A percentile compares a stretch with the other conserved stretches of the same genome.
These are phyloP conservation scores for Aspergillus spinulosporus DNA, from an alignment of 2,329 filamentous ascomycete species.

Conservation along the genomic window DNA sequence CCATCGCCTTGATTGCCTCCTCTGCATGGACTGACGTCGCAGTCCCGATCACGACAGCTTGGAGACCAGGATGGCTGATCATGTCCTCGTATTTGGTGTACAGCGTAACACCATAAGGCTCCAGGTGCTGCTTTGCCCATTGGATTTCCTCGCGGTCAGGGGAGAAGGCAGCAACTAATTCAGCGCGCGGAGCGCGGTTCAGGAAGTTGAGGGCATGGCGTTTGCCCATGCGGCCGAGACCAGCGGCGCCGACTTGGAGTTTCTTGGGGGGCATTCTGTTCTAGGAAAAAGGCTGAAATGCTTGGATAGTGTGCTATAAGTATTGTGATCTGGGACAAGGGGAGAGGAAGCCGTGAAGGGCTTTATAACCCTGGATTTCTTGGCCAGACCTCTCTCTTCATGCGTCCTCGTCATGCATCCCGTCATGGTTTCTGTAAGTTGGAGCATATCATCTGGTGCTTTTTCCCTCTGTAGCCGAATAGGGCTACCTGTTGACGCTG, in stretches of 20 bases:
- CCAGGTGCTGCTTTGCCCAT: constrained; percentile 54
- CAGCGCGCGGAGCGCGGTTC: constrained; percentile 49
- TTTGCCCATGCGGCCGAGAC: constrained; percentile 54
- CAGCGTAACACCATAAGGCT: constrained; percentile 53
- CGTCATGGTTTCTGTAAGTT: background rate
- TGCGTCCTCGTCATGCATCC: no score
- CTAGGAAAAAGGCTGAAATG: background rate
- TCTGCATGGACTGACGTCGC: constrained; percentile 59
- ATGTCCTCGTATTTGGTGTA: constrained; percentile 59
- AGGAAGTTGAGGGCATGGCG: constrained; percentile 53
- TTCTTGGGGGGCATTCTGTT: constrained; percentile 31
- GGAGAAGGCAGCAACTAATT: constrained; percentile 52
- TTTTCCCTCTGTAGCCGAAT: background rate
- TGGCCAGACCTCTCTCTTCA: no score
- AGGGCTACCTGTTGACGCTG: background rate
- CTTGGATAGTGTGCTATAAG: background rate
- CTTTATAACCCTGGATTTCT: no score
- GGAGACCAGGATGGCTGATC: constrained; percentile 55
- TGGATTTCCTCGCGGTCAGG: constrained; percentile 48
- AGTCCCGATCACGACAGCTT: constrained; percentile 57
- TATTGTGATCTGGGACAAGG: background rate
- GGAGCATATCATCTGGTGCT: background rate
- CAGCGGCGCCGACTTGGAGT: constrained; percentile 50
- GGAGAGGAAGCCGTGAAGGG: background rate
- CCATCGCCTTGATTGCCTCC: constrained; percentile 59